Base-by-base conservation (phyloP, 176 grass and related monocot genomes). In the Cocos nucifera region DNA sequence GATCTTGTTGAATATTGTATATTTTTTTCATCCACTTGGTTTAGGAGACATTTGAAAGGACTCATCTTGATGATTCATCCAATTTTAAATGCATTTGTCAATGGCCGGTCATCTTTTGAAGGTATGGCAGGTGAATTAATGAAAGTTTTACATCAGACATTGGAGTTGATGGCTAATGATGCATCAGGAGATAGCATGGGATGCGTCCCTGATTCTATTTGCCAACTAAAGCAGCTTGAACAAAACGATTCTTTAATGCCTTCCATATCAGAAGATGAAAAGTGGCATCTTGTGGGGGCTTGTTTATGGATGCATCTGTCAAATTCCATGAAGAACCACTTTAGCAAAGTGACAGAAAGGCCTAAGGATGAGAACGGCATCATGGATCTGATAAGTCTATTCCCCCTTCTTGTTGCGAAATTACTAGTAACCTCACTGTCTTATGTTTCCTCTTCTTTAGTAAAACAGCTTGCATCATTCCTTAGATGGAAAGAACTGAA, bases 291-390 rank as follows among this genome's bases (percentile, higher is more conserved):
- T 67, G 65, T 87, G 67, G 63, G 75, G 44, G 24, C 59, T 78
- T 96, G 72, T 67, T 77, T 90, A 59, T 96, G 86, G 87, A 72
- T 82, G 66, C 75, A 70, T 49, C 71, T 96, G 55, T 69, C 75
- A 51, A 87, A 62, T 24, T 62, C 90, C 69, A 53, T 78, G 66
- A 75, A 87, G 71, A 70, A 75, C 57, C 70, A 62, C 58, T 74
- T 85, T 58, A 62, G 27, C 24, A 74, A 82, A 75, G 76, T 56
- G 51, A 85, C 59, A 61, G 75, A 87, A 23, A 64, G 60, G 32
- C 35, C 27, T 67, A 57, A 84, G 55, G 52, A 64, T 72, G 66
- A 75, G 63, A 49, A 51, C 61, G 64, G 56, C 64, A 69, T 29
- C 55, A 64, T 67, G 50, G 58, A 67, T 69, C 57, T 78, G 32